phyloP scores from a whole-genome alignment of 1,284 basidiomycete species.

The Cutaneotrichosporon cavernicola region DNA sequence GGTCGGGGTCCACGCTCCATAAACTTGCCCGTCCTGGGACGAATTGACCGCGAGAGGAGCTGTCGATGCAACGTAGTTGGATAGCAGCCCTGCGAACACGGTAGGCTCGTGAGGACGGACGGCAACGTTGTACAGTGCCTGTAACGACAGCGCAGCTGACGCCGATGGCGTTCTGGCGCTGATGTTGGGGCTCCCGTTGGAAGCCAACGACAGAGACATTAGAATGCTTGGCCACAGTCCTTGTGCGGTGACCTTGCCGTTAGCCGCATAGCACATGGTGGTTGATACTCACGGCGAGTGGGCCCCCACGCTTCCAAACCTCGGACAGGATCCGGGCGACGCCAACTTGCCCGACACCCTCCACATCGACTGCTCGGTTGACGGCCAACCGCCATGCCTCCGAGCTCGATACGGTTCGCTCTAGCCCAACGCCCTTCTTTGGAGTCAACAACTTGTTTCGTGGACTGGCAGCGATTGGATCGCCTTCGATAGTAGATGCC shows the following conservation, averaged over 20 bases:
- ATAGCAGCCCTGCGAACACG: conserved; percentile 45
- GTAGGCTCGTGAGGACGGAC: conserved; percentile 41
- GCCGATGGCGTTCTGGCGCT: conserved; percentile 34
- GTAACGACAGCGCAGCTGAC: conserved; percentile 36
- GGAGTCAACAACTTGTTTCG: conserved; percentile 2
- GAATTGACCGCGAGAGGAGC: conserved; percentile 10
- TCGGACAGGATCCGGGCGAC: conserved; percentile 41
- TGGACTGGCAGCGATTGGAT: not conserved
- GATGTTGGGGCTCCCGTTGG: conserved; percentile 18
- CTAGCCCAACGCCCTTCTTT: conserved; percentile 1
- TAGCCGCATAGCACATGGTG: not conserved
- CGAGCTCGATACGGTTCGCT: conserved; percentile 12
- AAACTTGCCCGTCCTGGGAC: conserved; percentile 25
- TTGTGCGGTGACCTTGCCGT: conserved; percentile 36
- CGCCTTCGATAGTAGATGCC: not conserved
- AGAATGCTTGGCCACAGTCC: conserved; percentile 45
- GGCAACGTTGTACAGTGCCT: conserved; percentile 45
- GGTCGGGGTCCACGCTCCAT: conserved; percentile 43
- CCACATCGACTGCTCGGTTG: conserved; percentile 41
- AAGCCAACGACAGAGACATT: conserved; percentile 35
- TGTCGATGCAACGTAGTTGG: conserved; percentile 25
- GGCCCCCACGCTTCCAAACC: conserved; percentile 48
- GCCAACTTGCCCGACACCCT: conserved; percentile 42
- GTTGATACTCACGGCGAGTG: conserved; percentile 37
- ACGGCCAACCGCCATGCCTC: conserved; percentile 37